A percentile compares a stretch with the other conserved stretches of the same genome.
Conservation (phyloP, 2,329 filamentous ascomycete species). For the Epichloe hybrida region DNA sequence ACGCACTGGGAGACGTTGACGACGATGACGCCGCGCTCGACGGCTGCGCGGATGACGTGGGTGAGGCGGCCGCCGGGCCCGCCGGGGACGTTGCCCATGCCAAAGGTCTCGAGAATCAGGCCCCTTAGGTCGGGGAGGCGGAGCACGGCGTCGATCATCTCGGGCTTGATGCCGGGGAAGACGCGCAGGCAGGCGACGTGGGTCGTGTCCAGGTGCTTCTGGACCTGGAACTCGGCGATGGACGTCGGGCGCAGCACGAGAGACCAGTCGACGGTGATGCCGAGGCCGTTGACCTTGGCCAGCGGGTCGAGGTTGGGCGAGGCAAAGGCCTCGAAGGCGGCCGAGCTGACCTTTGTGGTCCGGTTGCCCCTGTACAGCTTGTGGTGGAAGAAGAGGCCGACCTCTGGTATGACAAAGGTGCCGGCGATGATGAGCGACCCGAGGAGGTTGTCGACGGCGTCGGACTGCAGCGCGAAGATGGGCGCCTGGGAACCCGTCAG, state of each 20-base stretch:
- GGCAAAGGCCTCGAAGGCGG: conserved; percentile 75
- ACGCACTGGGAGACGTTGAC: conserved; percentile 88
- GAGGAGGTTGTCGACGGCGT: conserved; percentile 81
- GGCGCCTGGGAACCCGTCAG: conserved; percentile 73
- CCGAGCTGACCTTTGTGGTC: conserved; percentile 76
- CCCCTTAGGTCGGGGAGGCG: conserved; percentile 63
- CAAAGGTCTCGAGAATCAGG: conserved; percentile 81
- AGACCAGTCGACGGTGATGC: conserved; percentile 70
- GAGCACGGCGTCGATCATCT: conserved; percentile 80
- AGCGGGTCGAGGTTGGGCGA: conserved; percentile 78
- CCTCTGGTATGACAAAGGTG: conserved; percentile 85
- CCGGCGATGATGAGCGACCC: conserved; percentile 81
- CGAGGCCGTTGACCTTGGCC: conserved; percentile 67
- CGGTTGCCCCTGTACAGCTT: conserved; percentile 80
- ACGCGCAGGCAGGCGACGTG: conserved; percentile 82
- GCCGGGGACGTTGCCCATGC: conserved; percentile 80
- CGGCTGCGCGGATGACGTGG: conserved; percentile 61
- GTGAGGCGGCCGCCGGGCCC: conserved; percentile 69
- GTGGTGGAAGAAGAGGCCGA: conserved; percentile 89
- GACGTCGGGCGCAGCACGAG: conserved; percentile 60
- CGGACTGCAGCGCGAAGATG: conserved; percentile 81
- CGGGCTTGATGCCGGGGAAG: conserved; percentile 85
- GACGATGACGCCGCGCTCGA: conserved; percentile 68
- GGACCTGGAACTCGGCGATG: conserved; percentile 61
- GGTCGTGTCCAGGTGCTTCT: conserved; percentile 66